phyloP scores from a whole-genome alignment of 768 basidiomycete species.

The Naganishia friedmannii region DNA sequence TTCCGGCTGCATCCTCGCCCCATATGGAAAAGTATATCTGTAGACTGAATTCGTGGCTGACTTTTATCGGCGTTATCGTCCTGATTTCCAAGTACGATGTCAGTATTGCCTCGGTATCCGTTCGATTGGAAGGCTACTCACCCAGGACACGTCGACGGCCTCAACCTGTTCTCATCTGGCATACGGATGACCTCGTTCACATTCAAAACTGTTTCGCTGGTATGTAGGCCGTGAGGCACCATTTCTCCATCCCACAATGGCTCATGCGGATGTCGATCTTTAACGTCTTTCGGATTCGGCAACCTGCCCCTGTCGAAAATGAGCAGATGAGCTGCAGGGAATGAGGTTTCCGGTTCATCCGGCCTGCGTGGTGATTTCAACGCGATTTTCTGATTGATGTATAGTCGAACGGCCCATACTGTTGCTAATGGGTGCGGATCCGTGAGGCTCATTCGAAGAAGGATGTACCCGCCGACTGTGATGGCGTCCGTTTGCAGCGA shows the following conservation, averaged over 20 bases:
- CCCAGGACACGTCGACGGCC: constrained; percentile 46
- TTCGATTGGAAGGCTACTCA: constrained; percentile 29
- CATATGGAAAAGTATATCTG: constrained; percentile 49
- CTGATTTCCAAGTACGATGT: constrained; percentile 32
- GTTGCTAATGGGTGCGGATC: constrained; percentile 31
- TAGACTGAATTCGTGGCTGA: constrained; percentile 40
- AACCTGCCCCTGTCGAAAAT: constrained; percentile 28
- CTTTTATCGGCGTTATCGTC: constrained; percentile 49
- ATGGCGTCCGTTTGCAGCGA: constrained; percentile 31
- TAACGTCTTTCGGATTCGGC: constrained; percentile 6
- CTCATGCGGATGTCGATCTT: constrained; percentile 31
- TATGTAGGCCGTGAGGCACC: constrained; percentile 32
- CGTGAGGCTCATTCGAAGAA: constrained; percentile 15
- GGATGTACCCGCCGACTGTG: constrained; percentile 30
- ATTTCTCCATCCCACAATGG: constrained; percentile 41
- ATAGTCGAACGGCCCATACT: constrained; percentile 43
- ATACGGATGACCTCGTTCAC: constrained; percentile 32
- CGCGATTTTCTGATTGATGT: constrained; percentile 39
- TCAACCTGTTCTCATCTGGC: constrained; percentile 44
- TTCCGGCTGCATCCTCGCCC: constrained; percentile 37
- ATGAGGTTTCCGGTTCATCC: constrained; percentile 37
- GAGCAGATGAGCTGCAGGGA: constrained; percentile 31
- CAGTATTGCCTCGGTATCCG: neutral
- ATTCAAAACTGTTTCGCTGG: constrained; percentile 27
- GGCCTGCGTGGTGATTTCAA: constrained; percentile 44